These are phyloP conservation scores for Pseudogymnoascus sp. DNA, from an alignment of 2,329 filamentous ascomycete species.

Conservation along the genomic window DNA sequence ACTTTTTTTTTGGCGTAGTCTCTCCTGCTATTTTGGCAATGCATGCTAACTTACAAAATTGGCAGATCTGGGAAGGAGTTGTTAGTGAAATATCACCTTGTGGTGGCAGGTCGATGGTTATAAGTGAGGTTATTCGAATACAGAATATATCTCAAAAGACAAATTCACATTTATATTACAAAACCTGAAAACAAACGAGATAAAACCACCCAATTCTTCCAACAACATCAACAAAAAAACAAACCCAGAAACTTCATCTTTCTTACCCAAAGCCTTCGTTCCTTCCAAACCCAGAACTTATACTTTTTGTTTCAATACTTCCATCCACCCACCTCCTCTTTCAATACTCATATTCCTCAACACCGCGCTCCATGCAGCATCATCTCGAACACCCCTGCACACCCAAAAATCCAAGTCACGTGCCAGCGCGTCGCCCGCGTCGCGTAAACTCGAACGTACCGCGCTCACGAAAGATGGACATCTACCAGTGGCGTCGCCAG, in stretches of 20 bases:
- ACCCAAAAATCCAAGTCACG: background rate
- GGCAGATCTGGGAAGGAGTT: no score
- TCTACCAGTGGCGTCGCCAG: background rate
- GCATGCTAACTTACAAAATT: no score
- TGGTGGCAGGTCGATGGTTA: background rate
- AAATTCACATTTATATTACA: background rate
- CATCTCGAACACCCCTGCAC: background rate
- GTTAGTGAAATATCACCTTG: no score
- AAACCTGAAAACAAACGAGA: background rate
- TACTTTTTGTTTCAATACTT: background rate
- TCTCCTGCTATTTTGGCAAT: no score
- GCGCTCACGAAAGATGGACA: background rate
- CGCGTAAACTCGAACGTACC: background rate
- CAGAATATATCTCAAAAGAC: background rate
- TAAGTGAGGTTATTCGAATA: background rate
- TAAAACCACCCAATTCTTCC: background rate
- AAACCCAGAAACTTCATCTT: background rate
- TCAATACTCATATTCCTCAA: background rate
- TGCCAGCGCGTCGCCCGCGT: background rate
- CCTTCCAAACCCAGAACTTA: background rate
- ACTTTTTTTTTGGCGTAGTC: no score
- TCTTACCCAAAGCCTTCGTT: background rate
- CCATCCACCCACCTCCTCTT: background rate
- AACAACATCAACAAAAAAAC: background rate
- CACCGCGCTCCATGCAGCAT: background rate